These are phyloP conservation scores for Aegilops tauschii DNA, from an alignment of 176 grass and related monocot species.

Conservation along the genomic window DNA sequence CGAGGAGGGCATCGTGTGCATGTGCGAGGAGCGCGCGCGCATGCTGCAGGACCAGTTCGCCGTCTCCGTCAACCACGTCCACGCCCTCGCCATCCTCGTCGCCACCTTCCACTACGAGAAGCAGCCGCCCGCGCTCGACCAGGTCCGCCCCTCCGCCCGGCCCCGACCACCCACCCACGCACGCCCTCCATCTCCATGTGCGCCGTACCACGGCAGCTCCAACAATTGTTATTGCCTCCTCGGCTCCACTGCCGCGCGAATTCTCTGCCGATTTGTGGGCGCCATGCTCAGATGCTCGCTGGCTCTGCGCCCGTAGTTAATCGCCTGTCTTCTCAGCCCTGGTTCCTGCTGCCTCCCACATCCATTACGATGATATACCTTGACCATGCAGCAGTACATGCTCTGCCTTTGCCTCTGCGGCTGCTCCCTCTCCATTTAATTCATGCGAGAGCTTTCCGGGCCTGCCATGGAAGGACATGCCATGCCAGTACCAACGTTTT, in stretches of 20 bases:
- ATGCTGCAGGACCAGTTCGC: constrained; percentile 99
- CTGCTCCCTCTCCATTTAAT: constrained; percentile 35
- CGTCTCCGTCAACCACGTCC: constrained; percentile 95
- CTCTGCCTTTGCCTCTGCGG: not conserved
- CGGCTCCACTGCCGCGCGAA: not conserved
- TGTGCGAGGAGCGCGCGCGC: constrained; percentile 92
- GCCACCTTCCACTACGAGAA: constrained; percentile 98
- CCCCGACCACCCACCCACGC: not conserved
- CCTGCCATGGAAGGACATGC: not conserved
- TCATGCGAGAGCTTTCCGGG: not conserved
- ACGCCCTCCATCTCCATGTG: not conserved
- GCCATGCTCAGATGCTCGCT: not conserved
- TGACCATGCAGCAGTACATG: constrained; percentile 9
- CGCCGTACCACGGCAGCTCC: not conserved
- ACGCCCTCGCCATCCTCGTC: constrained; percentile 94
- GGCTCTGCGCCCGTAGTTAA: constrained; percentile 17
- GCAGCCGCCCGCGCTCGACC: constrained; percentile 77
- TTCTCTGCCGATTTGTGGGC: too few species aligned
- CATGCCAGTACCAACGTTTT: not conserved
- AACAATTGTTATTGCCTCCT: not conserved
- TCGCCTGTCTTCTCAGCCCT: not conserved
- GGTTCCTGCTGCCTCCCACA: not conserved
- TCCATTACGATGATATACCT: constrained; percentile 21
- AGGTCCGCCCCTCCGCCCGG: constrained; percentile 31
- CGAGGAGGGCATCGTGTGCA: constrained; percentile 76